A percentile compares a stretch with the other conserved stretches of the same genome.
Conservation (phyloP, 73 alveolate genomes). For the Stentor roeselii region DNA sequence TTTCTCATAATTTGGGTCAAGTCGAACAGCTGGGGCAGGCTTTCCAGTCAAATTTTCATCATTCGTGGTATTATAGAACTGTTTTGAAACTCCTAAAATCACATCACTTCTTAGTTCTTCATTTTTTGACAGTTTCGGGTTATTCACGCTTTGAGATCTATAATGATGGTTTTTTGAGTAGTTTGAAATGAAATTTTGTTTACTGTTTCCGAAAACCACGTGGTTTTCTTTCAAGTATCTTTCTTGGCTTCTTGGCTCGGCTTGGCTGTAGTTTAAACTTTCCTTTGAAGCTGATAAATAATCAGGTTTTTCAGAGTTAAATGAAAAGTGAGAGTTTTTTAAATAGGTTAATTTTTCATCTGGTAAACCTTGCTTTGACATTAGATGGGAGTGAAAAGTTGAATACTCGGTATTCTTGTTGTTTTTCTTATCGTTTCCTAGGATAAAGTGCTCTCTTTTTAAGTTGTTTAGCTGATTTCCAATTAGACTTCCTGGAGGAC, state of each 20-base stretch:
- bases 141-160: neutral
- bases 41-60: neutral
- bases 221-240: neutral
- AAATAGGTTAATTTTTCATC: neutral
- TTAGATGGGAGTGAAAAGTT: neutral
- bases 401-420: neutral
- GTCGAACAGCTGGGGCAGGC: neutral
- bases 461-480: neutral
- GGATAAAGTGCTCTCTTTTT: conserved; percentile 15
- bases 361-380: conserved; percentile 10
- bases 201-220: neutral
- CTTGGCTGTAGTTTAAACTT: neutral
- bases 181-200: neutral
- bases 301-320: neutral
- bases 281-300: neutral
- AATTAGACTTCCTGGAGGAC: neutral
- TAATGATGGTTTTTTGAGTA: neutral
- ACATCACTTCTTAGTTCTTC: neutral
- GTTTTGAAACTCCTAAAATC: neutral
- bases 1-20: conserved; percentile 5
- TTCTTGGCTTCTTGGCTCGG: neutral
- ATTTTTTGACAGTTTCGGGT: neutral
- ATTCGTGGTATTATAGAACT: too few relatives aligned
- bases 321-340: neutral
- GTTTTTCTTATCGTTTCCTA: neutral